Conservation (phyloP, 257 asterid species). For the Nicotiana tabacum region DNA sequence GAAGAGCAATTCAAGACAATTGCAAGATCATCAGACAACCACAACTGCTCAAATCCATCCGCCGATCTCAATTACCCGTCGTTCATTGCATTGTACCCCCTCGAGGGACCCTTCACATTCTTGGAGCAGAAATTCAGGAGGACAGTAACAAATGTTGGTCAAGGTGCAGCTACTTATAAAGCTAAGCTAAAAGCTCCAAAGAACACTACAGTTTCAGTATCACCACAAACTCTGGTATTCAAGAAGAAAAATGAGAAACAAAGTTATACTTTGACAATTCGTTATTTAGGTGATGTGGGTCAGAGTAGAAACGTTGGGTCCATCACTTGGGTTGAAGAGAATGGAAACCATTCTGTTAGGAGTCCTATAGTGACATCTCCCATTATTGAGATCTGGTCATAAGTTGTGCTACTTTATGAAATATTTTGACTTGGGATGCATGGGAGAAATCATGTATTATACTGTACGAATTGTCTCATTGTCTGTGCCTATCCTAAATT, state of each 20-base stretch:
- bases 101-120: background rate
- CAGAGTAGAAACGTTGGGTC: conserved; percentile 27
- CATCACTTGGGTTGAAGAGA: conserved; percentile 34
- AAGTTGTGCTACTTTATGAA: background rate
- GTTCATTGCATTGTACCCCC: conserved; percentile 4
- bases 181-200: conserved; percentile 8
- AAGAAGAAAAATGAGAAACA: conserved; percentile 16
- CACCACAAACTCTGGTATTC: conserved; percentile 5
- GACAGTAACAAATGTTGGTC: conserved; percentile 21
- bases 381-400: background rate
- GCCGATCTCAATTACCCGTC: conserved; percentile 23
- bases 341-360: conserved; percentile 19
- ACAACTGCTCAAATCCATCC: conserved; percentile 14
- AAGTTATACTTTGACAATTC: conserved; percentile 17
- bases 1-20: conserved; percentile 11
- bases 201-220: conserved; percentile 8
- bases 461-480: background rate
- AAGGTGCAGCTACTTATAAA: conserved; percentile 10
- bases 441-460: background rate
- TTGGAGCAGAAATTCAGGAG: conserved; percentile 11
- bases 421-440: background rate
- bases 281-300: background rate
- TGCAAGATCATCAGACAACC: conserved; percentile 3
- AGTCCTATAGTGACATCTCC: conserved; percentile 4
- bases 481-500: background rate